phyloP scores from a whole-genome alignment of 2,329 filamentous ascomycete genomes.

The Mariannaea elegans region DNA sequence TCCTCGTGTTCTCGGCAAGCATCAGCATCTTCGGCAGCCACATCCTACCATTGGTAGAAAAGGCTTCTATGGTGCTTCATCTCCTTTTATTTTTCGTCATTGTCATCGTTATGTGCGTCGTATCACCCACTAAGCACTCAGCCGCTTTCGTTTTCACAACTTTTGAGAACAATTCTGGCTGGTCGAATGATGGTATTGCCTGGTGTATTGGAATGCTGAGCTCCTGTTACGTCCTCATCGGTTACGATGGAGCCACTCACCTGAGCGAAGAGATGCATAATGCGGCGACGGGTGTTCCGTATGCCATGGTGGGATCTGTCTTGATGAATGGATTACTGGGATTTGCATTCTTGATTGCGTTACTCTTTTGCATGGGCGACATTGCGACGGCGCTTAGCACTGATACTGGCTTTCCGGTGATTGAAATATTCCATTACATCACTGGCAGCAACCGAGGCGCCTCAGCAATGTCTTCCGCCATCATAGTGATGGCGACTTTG shows the following conservation, averaged over 20 bases:
- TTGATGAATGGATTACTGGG: conserved; percentile 26
- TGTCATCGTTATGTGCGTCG: conserved; percentile 16
- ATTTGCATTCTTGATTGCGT: conserved; percentile 19
- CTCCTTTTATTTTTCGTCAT: conserved; percentile 22
- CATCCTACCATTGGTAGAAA: conserved; percentile 25
- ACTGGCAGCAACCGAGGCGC: conserved; percentile 10
- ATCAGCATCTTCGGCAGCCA: conserved; percentile 26
- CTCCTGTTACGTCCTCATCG: conserved; percentile 30
- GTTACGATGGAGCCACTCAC: conserved; percentile 31
- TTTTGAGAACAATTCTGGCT: conserved; percentile 33
- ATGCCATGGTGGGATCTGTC: conserved; percentile 26
- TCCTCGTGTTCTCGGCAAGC: conserved; percentile 2
- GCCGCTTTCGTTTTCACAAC: conserved; percentile 21
- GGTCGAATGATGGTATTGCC: conserved; percentile 22
- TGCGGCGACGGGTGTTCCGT: conserved; percentile 15
- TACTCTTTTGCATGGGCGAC: conserved; percentile 30
- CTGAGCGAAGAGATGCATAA: conserved; percentile 33
- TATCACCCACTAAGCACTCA: conserved; percentile 23
- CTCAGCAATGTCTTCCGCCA: conserved; percentile 7
- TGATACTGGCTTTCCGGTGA: conserved; percentile 27
- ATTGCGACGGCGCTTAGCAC: conserved; percentile 16
- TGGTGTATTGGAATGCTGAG: conserved; percentile 32
- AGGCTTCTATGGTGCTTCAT: conserved; percentile 21
- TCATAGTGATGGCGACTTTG: conserved; percentile 23
- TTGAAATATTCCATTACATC: conserved; percentile 25